Evolutionary conservation across 148 eudicot species (phyloP).

Genomic region (Dysphania ambrosioides): DNA sequence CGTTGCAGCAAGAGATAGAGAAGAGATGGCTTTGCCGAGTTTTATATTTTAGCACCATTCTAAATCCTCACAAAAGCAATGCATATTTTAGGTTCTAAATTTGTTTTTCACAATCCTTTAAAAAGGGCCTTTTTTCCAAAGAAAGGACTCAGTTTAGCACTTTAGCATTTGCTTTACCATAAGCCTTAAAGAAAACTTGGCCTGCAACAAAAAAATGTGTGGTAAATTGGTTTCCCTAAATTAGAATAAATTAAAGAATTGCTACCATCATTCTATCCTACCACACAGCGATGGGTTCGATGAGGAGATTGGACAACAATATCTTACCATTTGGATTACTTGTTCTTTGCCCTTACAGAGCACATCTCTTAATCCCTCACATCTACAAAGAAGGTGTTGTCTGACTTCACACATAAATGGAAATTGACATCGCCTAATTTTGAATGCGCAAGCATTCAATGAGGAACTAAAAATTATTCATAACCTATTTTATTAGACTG

Average conservation of each 20-base stretch:
- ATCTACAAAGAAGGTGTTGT: slow-evolving; percentile 20
- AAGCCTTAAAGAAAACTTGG: too few relatives aligned
- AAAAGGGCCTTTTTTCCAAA: too few relatives aligned
- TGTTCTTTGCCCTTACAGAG: neutral
- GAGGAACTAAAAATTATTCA: neutral
- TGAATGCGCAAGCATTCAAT: neutral
- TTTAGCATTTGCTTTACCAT: neutral
- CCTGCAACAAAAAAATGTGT: too few relatives aligned
- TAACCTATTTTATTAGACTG: neutral
- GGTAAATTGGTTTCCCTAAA: too few relatives aligned
- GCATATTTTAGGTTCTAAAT: neutral
- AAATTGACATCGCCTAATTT: neutral
- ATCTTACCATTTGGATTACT: too few relatives aligned
- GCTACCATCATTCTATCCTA: too few relatives aligned
- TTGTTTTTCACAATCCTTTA: neutral
- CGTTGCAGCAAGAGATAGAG: neutral
- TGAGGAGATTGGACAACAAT: too few relatives aligned
- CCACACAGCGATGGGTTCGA: too few relatives aligned
- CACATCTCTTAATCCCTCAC: slow-evolving; percentile 9
- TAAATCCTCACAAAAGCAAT: neutral
- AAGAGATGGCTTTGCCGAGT: neutral
- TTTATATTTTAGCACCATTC: neutral
- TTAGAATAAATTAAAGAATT: too few relatives aligned
- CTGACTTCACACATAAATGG: slow-evolving; percentile 23
- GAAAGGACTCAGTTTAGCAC: neutral